Evolutionary conservation across 192 early-diverging fungal species (phyloP).

Genomic region (Rhizoclosmatium globosum): DNA sequence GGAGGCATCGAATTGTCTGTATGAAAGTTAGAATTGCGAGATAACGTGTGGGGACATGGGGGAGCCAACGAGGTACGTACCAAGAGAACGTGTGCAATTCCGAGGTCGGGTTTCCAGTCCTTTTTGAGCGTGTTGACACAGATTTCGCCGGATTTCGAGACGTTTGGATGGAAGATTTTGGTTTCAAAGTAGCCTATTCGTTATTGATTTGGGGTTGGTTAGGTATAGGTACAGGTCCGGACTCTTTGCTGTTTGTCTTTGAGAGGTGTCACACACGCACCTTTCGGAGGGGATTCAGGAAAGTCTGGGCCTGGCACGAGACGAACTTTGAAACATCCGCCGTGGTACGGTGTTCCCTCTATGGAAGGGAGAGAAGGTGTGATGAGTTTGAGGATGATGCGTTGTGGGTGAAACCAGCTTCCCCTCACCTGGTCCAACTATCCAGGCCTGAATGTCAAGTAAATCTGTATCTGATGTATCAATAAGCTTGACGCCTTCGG

Average conservation of each 20-base stretch:
- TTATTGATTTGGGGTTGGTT: background rate
- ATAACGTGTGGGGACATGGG: no score
- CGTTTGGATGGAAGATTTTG: slow-evolving; percentile 98
- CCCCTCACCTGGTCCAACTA: slow-evolving; percentile 69
- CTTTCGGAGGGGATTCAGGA: slow-evolving; percentile 85
- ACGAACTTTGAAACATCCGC: slow-evolving; percentile 78
- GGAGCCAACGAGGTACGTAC: slow-evolving; percentile 48
- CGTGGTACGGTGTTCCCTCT: slow-evolving; percentile 82
- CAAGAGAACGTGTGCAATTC: slow-evolving; percentile 84
- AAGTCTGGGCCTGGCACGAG: slow-evolving; percentile 77
- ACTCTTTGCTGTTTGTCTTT: background rate
- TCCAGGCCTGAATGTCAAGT: slow-evolving; percentile 85
- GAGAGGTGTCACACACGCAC: slow-evolving; percentile 49
- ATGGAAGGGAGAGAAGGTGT: slow-evolving; percentile 6
- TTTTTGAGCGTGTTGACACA: slow-evolving; percentile 97
- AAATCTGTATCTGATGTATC: slow-evolving; percentile 71
- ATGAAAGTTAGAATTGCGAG: background rate
- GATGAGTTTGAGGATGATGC: background rate
- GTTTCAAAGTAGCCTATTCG: slow-evolving; percentile 80
- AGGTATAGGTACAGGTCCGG: background rate
- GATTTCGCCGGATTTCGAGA: slow-evolving; percentile 85
- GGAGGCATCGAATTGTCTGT: slow-evolving; percentile 92
- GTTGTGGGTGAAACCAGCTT: background rate
- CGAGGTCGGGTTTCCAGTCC: slow-evolving; percentile 92
- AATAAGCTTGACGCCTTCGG: slow-evolving; percentile 82